phyloP scores from a whole-genome alignment of 2,329 filamentous ascomycete genomes.

The Alternaria burnsii region DNA sequence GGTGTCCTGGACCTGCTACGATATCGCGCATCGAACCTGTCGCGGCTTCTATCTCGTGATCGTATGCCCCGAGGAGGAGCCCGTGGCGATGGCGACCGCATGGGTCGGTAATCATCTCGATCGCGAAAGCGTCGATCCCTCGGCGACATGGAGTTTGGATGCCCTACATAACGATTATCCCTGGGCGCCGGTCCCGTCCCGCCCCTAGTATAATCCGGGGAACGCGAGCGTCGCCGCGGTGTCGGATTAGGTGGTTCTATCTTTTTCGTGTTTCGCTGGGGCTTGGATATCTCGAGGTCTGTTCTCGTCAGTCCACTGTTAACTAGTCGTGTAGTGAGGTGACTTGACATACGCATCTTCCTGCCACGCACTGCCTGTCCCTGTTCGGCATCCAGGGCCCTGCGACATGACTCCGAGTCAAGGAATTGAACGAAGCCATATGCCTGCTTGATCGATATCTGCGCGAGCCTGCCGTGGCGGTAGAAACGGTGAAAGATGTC shows the following conservation, averaged over 20 bases:
- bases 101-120: constrained; percentile 65
- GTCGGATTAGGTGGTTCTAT: constrained; percentile 49
- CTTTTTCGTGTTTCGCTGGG: constrained; percentile 79
- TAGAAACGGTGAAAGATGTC: constrained; percentile 94
- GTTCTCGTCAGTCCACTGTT: constrained; percentile 38
- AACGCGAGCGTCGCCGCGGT: constrained; percentile 65
- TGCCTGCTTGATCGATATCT: constrained; percentile 95
- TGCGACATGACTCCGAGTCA: constrained; percentile 74
- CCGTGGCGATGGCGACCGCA: constrained; percentile 57
- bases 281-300: constrained; percentile 92
- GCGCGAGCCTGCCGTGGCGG: constrained; percentile 83
- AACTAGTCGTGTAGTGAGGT: background rate
- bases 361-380: constrained; percentile 84
- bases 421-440: constrained; percentile 98
- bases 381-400: constrained; percentile 80
- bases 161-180: constrained; percentile 50
- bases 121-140: constrained; percentile 65
- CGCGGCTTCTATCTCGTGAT: constrained; percentile 51
- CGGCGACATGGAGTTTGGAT: constrained; percentile 48
- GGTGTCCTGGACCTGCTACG: constrained; percentile 72
- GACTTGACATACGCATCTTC: constrained; percentile 79
- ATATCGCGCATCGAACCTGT: constrained; percentile 61
- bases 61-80: constrained; percentile 48
- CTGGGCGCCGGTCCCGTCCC: constrained; percentile 58
- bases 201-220: constrained; percentile 67